Conservation (phyloP, 495 filamentous ascomycete genomes). For the Aspergillus sclerotioniger region DNA sequence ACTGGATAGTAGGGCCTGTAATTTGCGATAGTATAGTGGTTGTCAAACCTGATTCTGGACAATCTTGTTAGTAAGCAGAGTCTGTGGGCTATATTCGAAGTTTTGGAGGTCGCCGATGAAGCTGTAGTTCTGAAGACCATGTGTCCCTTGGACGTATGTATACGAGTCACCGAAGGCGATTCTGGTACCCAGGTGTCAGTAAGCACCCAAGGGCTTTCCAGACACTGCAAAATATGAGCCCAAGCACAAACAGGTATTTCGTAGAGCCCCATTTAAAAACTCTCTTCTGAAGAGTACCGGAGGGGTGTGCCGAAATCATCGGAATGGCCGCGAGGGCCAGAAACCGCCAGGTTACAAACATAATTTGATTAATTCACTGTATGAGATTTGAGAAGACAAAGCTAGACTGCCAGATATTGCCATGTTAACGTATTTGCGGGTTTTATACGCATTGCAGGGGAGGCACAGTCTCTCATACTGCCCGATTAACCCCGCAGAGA, state of each 20-base stretch:
- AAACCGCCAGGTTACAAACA: slow-evolving; percentile 4
- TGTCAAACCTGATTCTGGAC: slow-evolving; percentile 46
- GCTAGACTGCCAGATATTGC: neutral
- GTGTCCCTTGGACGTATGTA: slow-evolving; percentile 52
- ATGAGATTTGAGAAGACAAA: neutral
- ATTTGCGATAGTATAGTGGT: neutral
- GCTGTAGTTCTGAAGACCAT: slow-evolving; percentile 45
- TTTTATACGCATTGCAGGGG: slow-evolving; percentile 1
- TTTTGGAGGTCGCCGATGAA: slow-evolving; percentile 48
- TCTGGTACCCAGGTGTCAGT: slow-evolving; percentile 16
- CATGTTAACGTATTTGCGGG: neutral
- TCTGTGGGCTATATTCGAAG: slow-evolving; percentile 35
- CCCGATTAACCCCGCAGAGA: slow-evolving; percentile 16
- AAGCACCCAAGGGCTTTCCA: neutral
- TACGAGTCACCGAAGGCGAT: slow-evolving; percentile 58
- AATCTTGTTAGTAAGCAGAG: slow-evolving; percentile 45
- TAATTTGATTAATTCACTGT: neutral
- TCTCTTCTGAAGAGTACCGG: slow-evolving; percentile 2
- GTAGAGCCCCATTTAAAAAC: slow-evolving; percentile 34
- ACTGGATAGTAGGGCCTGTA: neutral
- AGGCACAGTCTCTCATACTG: slow-evolving; percentile 8
- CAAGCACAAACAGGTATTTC: slow-evolving; percentile 27
- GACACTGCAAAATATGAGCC: neutral
- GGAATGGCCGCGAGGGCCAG: slow-evolving; percentile 11
- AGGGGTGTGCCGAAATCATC: slow-evolving; percentile 7